A percentile compares a stretch with the other conserved stretches of the same genome.
Evolutionary conservation across 352 stramenopile species (phyloP).

Genomic region (Peronospora tabacina): DNA sequence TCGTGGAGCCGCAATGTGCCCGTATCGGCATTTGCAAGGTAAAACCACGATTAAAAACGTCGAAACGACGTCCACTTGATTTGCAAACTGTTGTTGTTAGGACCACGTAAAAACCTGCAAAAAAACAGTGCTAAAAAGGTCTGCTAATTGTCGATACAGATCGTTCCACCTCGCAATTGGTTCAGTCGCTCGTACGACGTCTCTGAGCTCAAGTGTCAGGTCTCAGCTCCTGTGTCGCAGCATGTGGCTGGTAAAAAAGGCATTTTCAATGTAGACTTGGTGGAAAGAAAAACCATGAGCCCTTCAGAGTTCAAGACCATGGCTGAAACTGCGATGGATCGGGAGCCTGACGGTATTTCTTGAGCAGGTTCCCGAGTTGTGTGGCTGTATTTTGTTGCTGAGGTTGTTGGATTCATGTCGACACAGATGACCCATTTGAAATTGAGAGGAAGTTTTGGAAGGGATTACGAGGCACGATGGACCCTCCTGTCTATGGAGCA

Average conservation of each 20-base stretch:
- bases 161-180: constrained; percentile 69
- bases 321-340: constrained; percentile 25
- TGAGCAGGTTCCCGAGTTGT: too few relatives aligned
- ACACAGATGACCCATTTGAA: constrained; percentile 36
- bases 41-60: constrained; percentile 8
- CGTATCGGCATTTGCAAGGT: constrained; percentile 88
- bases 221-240: constrained; percentile 72
- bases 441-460: constrained; percentile 87
- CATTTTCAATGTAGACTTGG: constrained; percentile 86
- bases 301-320: constrained; percentile 56
- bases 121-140: neutral
- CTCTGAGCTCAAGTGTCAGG: constrained; percentile 34
- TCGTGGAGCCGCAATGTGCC: constrained; percentile 71
- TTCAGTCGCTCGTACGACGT: constrained; percentile 65
- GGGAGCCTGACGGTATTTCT: constrained; percentile 25
- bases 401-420: constrained; percentile 11
- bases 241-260: constrained; percentile 86
- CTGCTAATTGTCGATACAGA: constrained; percentile 17
- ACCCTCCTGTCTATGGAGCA: constrained; percentile 85
- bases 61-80: too few relatives aligned
- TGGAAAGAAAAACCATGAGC: constrained; percentile 73
- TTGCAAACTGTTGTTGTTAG: too few relatives aligned
- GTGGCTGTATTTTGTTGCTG: neutral
- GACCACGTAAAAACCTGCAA: neutral
- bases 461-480: constrained; percentile 73